Conservation (phyloP, 2,329 filamentous ascomycete species). For the Huntiella omanensis region DNA sequence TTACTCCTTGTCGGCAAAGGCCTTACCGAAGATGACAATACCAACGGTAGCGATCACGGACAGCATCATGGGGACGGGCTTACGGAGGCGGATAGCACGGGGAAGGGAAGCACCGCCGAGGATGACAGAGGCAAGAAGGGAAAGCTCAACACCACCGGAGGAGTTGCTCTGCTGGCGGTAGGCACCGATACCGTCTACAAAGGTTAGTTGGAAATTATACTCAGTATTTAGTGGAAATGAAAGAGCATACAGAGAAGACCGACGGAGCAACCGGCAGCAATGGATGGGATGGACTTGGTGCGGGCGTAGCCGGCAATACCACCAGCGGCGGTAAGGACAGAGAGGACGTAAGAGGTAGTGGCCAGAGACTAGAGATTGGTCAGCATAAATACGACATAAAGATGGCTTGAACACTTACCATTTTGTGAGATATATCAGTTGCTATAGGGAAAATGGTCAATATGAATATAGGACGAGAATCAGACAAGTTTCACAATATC, state of each 20-base stretch:
- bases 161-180: slow-evolving; percentile 58
- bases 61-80: slow-evolving; percentile 67
- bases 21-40: slow-evolving; percentile 59
- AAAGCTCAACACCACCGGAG: slow-evolving; percentile 71
- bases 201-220: not conserved
- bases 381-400: too few relatives aligned
- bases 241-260: slow-evolving; percentile 39
- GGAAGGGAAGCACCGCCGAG: slow-evolving; percentile 73
- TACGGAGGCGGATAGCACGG: slow-evolving; percentile 62
- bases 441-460: not conserved
- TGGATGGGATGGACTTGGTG: slow-evolving; percentile 70
- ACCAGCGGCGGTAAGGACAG: slow-evolving; percentile 65
- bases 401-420: not conserved
- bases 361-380: not conserved
- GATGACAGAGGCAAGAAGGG: slow-evolving; percentile 71
- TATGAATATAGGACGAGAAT: not conserved
- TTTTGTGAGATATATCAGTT: not conserved
- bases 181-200: slow-evolving; percentile 54
- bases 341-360: slow-evolving; percentile 58
- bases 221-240: slow-evolving; percentile 8
- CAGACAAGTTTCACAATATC: not conserved
- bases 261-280: slow-evolving; percentile 69
- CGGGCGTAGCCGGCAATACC: slow-evolving; percentile 73
- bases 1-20: slow-evolving; percentile 29
- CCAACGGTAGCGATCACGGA: slow-evolving; percentile 66